These are phyloP conservation scores for Pichia sorboxylosa DNA, from an alignment of 1,139 yeast species.

Conservation along the genomic window DNA sequence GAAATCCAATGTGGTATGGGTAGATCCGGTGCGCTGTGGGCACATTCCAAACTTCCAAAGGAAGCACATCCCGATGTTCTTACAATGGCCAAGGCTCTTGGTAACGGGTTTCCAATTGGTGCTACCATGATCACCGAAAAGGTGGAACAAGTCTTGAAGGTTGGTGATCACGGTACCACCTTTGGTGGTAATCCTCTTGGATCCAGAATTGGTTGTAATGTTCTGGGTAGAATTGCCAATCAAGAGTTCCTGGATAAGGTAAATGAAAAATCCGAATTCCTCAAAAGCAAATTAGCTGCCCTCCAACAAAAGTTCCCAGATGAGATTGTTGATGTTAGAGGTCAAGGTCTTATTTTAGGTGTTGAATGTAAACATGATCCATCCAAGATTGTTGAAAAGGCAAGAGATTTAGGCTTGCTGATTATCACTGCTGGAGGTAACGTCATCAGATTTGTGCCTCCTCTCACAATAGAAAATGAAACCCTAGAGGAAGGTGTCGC, in stretches of 20 bases:
- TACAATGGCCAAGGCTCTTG: slow-evolving; percentile 91
- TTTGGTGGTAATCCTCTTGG: slow-evolving; percentile 97
- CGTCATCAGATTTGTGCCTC: slow-evolving; percentile 84
- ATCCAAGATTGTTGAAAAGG: slow-evolving; percentile 48
- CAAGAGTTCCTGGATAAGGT: slow-evolving; percentile 52
- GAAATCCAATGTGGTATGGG: slow-evolving; percentile 97
- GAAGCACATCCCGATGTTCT: slow-evolving; percentile 89
- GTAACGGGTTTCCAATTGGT: slow-evolving; percentile 96
- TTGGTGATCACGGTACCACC: slow-evolving; percentile 97
- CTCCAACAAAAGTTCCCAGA: slow-evolving; percentile 48
- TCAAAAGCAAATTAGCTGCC: slow-evolving; percentile 37
- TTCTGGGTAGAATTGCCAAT: slow-evolving; percentile 55
- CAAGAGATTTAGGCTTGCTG: slow-evolving; percentile 70
- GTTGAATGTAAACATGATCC: slow-evolving; percentile 64
- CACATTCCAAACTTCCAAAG: slow-evolving; percentile 61
- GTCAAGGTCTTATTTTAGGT: slow-evolving; percentile 81
- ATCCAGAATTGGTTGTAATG: slow-evolving; percentile 67
- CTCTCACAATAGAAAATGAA: slow-evolving; percentile 68
- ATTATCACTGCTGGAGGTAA: slow-evolving; percentile 87
- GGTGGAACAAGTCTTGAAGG: slow-evolving; percentile 58
- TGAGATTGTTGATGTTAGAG: slow-evolving; percentile 59
- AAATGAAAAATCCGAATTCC: slow-evolving; percentile 40
- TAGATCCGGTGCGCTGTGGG: slow-evolving; percentile 89
- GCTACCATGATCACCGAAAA: slow-evolving; percentile 81
- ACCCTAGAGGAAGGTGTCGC: slow-evolving; percentile 59